phyloP scores from a whole-genome alignment of 2,329 filamentous ascomycete species.

The Epichloe sylvatica region DNA sequence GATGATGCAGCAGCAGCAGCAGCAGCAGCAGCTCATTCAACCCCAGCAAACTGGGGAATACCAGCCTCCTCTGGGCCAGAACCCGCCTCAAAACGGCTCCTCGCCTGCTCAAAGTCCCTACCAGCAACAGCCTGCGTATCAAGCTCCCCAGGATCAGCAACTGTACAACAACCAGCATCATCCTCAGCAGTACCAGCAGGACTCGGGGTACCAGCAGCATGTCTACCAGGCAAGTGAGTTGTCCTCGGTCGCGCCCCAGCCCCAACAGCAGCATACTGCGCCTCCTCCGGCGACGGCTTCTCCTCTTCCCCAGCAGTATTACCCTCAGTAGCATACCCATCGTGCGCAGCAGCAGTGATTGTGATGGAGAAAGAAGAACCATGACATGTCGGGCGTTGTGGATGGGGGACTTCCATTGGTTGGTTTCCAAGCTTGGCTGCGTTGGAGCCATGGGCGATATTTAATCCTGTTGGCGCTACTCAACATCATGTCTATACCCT shows the following conservation, averaged over 20 bases:
- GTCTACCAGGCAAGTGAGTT: conserved; percentile 6
- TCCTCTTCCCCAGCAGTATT: conserved; percentile 12
- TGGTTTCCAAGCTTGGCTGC: too few species aligned
- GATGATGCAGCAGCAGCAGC: conserved; percentile 6
- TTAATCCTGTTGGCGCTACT: background rate
- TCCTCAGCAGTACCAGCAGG: background rate
- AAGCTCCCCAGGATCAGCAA: conserved; percentile 10
- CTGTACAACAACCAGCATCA: conserved; percentile 3
- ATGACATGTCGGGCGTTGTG: background rate
- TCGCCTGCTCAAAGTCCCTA: conserved; percentile 16
- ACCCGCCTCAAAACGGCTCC: conserved; percentile 11
- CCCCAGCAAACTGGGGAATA: conserved; percentile 8
- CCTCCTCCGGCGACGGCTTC: conserved; percentile 8
- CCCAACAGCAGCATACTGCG: conserved; percentile 10
- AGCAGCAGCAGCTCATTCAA: conserved; percentile 10
- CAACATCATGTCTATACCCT: background rate
- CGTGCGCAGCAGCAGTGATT: background rate
- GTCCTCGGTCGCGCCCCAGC: background rate
- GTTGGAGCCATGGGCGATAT: background rate
- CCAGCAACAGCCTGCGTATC: conserved; percentile 15
- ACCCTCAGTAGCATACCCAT: conserved; percentile 4
- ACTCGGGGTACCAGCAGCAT: conserved; percentile 10
- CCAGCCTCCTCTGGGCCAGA: conserved; percentile 10
- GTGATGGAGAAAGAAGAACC: background rate
- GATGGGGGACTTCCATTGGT: background rate